A percentile compares a stretch with the other conserved stretches of the same genome.
phyloP scores from a whole-genome alignment of 306 rosid genomes.

The Cucumis cinereus region DNA sequence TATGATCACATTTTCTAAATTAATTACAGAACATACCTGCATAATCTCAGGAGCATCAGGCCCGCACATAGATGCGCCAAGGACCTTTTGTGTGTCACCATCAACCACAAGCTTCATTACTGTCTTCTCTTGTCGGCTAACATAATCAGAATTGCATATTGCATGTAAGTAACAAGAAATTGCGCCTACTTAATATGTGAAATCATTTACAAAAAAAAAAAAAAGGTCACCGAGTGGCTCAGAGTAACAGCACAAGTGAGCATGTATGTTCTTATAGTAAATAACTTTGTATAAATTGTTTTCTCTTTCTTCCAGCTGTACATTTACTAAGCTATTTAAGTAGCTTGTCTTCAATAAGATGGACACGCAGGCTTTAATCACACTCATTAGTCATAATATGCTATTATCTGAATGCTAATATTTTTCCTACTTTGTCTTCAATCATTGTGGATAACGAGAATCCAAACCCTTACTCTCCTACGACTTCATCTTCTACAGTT shows the following conservation, averaged over 20 bases:
- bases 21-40: constrained; percentile 40
- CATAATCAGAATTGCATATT: neutral
- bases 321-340: no score
- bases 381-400: no score
- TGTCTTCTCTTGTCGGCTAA: constrained; percentile 89
- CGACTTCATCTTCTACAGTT: no score
- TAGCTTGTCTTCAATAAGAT: no score
- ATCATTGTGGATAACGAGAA: no score
- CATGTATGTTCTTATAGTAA: neutral
- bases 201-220: neutral
- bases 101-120: constrained; percentile 92
- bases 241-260: neutral
- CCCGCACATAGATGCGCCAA: constrained; percentile 93
- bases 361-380: no score
- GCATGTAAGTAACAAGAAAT: neutral
- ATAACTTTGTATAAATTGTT: no score
- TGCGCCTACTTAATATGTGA: neutral
- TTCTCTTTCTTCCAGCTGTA: no score
- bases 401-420: no score
- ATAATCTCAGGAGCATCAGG: constrained; percentile 93
- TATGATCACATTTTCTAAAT: neutral
- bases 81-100: constrained; percentile 68
- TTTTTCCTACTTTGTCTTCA: no score
- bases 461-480: no score
- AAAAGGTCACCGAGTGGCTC: neutral